Percentiles rank a stretch among this genome's conserved stretches.
These are phyloP conservation scores for Cucumis cinereus DNA, from an alignment of 306 rosid genomes.

Conservation along the genomic window DNA sequence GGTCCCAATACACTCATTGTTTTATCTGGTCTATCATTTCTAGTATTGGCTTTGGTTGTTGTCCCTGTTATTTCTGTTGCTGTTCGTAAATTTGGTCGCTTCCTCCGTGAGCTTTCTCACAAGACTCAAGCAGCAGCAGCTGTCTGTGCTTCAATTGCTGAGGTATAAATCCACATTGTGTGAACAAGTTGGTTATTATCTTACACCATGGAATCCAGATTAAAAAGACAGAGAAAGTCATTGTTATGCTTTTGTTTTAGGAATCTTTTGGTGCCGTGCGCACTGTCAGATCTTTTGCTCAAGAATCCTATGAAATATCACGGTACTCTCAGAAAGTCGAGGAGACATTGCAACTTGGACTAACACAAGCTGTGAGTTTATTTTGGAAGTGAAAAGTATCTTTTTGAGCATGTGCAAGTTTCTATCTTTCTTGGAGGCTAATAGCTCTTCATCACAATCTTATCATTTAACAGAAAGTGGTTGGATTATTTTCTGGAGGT, in stretches of 20 bases:
- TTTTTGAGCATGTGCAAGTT: not conserved
- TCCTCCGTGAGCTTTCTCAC: conserved; percentile 68
- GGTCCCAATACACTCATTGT: not conserved
- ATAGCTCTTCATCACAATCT: not conserved
- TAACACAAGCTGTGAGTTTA: conserved; percentile 68
- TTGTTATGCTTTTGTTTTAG: conserved; percentile 17
- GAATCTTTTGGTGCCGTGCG: conserved; percentile 82
- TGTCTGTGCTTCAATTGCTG: conserved; percentile 67
- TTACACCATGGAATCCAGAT: not conserved
- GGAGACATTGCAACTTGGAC: conserved; percentile 60
- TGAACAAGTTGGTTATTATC: not conserved
- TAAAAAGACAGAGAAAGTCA: not conserved
- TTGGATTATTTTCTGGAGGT: conserved; percentile 72
- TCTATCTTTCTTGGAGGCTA: not conserved
- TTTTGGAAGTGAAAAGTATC: not conserved
- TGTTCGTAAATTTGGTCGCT: conserved; percentile 68
- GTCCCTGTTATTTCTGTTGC: conserved; percentile 68
- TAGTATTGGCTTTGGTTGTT: conserved; percentile 66
- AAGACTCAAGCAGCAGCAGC: conserved; percentile 86
- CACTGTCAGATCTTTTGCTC: conserved; percentile 75
- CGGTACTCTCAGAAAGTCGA: conserved; percentile 70
- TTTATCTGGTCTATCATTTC: not conserved
- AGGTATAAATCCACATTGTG: conserved; percentile 26
- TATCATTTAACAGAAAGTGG: conserved; percentile 37
- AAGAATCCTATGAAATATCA: conserved; percentile 45